Evolutionary conservation across 73 alveolate species (phyloP), one percentile per base, ranked within the genome.

Genomic region (Paraurostyla sp.): DNA sequence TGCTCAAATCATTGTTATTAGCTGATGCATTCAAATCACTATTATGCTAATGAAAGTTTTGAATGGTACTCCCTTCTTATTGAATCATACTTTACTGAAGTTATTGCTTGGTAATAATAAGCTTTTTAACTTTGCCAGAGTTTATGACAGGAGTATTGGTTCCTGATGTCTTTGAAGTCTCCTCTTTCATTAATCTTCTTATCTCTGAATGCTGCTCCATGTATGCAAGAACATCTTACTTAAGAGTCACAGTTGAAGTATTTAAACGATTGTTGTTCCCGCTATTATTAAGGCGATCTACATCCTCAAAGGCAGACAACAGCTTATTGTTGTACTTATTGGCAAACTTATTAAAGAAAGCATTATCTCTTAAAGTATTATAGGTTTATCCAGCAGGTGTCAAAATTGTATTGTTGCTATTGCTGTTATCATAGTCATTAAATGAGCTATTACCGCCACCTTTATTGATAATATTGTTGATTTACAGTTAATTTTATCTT

Each of bases 201-300:
- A 65, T 65, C 23, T 65, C 82, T 1, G 32, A 18, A 38, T 65
- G 56, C 36, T 65, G 58, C 58, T 65, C 82, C 82, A 65, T 65
- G 58, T 38, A 65, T 38, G 82, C 82, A 1, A 65, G 41, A 4
- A 65, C 40, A 40, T 65, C 82, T 38, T 65, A 36, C 25, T 65
- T 65, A 9, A 65, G 7, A 38, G 42, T 65, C 41, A 22, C 41
- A 4, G 23, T 27, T 54, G 69, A 35, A n/a, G n/a, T n/a, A n/a
- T n/a, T n/a, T n/a, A n/a, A n/a, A n/a, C n/a, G n/a, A n/a, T n/a
- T n/a, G n/a, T n/a, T n/a, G n/a, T n/a, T 20, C 4, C 7, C 69
- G 23, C 23, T 52, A 52, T 6, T 9, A 20, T 52, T 52, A 20
- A 35, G 18, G 13, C 41, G 35, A 65, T 65, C 82, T 38, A 40